These are phyloP conservation scores for Russula abietina DNA, from an alignment of 768 basidiomycete genomes.

Conservation along the genomic window DNA sequence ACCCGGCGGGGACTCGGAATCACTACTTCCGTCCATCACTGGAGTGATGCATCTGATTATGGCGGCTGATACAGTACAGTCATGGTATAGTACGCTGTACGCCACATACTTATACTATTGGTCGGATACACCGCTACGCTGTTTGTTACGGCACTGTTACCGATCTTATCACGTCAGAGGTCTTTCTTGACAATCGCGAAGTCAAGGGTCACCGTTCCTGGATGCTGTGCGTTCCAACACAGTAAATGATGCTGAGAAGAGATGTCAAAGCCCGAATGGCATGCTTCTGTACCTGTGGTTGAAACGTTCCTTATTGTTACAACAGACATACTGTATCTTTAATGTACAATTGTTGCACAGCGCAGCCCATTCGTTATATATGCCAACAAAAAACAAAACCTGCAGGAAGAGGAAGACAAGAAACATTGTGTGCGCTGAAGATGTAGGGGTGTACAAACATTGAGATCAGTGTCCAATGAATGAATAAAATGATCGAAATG, in stretches of 20 bases:
- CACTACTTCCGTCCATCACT: neutral
- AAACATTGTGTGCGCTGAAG: neutral
- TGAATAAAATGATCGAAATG: neutral
- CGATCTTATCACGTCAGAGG: neutral
- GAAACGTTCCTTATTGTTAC: neutral
- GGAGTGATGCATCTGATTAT: neutral
- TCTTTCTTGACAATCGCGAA: neutral
- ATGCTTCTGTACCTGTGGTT: neutral
- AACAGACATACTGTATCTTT: neutral
- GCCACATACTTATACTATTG: too few species aligned
- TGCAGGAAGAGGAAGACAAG: neutral
- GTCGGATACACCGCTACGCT: neutral
- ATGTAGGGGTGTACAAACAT: neutral
- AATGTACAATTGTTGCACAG: neutral
- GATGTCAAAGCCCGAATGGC: neutral
- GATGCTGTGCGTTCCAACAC: constrained; percentile 6
- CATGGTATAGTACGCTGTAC: neutral
- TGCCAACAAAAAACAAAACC: neutral
- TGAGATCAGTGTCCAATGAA: neutral
- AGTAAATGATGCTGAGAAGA: neutral
- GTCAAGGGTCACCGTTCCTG: constrained; percentile 1
- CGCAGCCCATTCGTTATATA: neutral
- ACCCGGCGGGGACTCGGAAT: too few species aligned
- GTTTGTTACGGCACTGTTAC: neutral
- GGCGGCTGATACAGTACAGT: neutral